A percentile compares a stretch with the other conserved stretches of the same genome.
Evolutionary conservation across 768 basidiomycete genomes (phyloP).

Genomic region (Phlegmacium glaucopus): DNA sequence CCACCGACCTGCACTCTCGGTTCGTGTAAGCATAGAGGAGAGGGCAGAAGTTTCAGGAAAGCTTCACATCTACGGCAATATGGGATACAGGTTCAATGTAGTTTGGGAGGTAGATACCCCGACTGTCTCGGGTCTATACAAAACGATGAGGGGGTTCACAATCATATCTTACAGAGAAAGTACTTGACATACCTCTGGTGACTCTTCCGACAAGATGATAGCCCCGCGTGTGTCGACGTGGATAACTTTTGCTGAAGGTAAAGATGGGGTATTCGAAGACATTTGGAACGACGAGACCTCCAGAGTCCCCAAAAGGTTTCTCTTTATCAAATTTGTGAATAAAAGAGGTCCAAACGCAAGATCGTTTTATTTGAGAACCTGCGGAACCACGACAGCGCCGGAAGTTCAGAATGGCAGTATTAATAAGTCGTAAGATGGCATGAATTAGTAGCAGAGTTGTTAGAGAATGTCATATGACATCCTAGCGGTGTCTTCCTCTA

Average conservation of each 20-base stretch:
- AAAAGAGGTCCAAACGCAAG: too few species aligned
- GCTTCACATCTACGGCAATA: slow-evolving; percentile 91
- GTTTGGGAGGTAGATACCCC: slow-evolving; percentile 97
- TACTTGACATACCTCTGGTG: slow-evolving; percentile 70
- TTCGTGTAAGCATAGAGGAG: slow-evolving; percentile 8
- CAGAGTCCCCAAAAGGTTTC: too few species aligned
- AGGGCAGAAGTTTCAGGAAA: slow-evolving; percentile 4
- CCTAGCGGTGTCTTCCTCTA: too few species aligned
- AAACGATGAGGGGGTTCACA: slow-evolving; percentile 8
- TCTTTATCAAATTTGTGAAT: too few species aligned
- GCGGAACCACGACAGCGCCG: too few species aligned
- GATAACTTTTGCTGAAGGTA: slow-evolving; percentile 83
- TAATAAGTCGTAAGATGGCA: too few species aligned
- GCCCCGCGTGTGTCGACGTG: slow-evolving; percentile 95
- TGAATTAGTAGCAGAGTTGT: too few species aligned
- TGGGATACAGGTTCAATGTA: slow-evolving; percentile 97
- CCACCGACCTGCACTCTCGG: slow-evolving; percentile 77
- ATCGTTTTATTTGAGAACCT: too few species aligned
- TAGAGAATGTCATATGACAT: slow-evolving; percentile 28
- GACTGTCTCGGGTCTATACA: slow-evolving; percentile 80
- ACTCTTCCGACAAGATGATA: slow-evolving; percentile 90
- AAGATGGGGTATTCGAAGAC: slow-evolving; percentile 51
- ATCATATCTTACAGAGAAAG: slow-evolving; percentile 1
- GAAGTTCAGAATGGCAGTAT: too few species aligned
- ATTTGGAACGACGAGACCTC: slow-evolving; percentile 1